Base-by-base conservation (phyloP, 768 basidiomycete species). In the Leccinellum albellum region DNA sequence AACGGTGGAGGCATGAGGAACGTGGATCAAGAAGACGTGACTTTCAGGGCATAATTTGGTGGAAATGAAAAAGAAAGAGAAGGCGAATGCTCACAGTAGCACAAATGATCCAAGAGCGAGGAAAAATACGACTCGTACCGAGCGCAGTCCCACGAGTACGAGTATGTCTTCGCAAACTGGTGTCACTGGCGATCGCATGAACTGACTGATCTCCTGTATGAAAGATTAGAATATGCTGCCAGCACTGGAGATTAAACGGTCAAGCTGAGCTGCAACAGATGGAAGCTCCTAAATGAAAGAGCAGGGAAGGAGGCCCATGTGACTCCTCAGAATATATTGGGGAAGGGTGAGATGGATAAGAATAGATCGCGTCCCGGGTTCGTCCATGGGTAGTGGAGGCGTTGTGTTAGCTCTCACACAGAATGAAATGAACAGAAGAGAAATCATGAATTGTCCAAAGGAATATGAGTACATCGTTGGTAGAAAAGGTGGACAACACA, bases 391-490 rank as follows among this genome's bases (percentile, higher is more conserved):
- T 2, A 44, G 6, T 50, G 28, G 5, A 45, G 7, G 21, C 8
- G 35, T 37, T 37, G 44, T 14, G 31, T 52, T 8, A 59, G 54
- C 55, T 50, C 50, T 50, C 50, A 6, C 49, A 26, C 29, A 7
- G 33, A 56, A 40, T 20, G 37, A 26, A 20, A 51, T 14, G 48
- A 50, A 46, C 26, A 51, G 21, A 17, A 40, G 4, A 40, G 23
- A 55, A 52, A 14, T 44, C 44, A 33, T 54, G 46, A 12, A 66
- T 67, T 64, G 62, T 50, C 29, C 20, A n/a, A 17, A 21, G 51
- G 54, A 57, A 60, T 51, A 60, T 28, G 56, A 54, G 47, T 66
- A 66, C 66, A 67, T 45, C 54, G 48, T 21, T 49, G 28, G 54
- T 21, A 51, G 47, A 55, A 55, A 42, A 42, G 24, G 35, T 31